A percentile compares a stretch with the other conserved stretches of the same genome.
Evolutionary conservation across 2,329 filamentous ascomycete genomes (phyloP).

Genomic region (Blastomyces percursus): DNA sequence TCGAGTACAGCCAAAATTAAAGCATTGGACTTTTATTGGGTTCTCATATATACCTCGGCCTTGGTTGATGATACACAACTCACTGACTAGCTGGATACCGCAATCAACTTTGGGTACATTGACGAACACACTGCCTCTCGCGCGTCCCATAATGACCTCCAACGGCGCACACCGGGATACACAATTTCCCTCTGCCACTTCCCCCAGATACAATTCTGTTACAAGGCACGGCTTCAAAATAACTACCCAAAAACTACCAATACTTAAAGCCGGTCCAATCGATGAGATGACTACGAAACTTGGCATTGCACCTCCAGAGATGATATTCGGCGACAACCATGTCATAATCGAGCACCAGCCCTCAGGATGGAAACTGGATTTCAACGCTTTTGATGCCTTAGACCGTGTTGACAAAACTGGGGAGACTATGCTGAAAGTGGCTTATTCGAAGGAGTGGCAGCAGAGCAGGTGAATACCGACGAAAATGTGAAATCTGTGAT

Average conservation of each 20-base stretch:
- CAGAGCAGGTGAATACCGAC: constrained; percentile 46
- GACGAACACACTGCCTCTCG: background rate
- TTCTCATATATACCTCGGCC: background rate
- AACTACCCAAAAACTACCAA: constrained; percentile 79
- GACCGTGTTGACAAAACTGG: constrained; percentile 92
- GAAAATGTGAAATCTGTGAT: background rate
- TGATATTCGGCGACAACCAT: constrained; percentile 97
- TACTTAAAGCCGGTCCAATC: constrained; percentile 83
- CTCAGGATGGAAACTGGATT: constrained; percentile 66
- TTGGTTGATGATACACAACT: background rate
- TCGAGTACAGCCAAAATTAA: background rate
- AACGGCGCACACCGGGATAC: background rate
- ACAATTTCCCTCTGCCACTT: background rate
- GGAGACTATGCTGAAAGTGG: constrained; percentile 79
- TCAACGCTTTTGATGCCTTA: constrained; percentile 77
- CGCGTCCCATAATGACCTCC: background rate
- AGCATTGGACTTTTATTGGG: background rate
- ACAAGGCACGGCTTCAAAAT: constrained; percentile 60
- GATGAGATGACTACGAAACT: constrained; percentile 69
- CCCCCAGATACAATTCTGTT: constrained; percentile 45
- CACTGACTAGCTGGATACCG: background rate
- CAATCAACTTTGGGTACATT: background rate
- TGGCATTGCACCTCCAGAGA: constrained; percentile 84
- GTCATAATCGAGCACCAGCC: constrained; percentile 62
- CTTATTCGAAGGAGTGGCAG: constrained; percentile 84